Evolutionary conservation across 2,329 filamentous ascomycete species (phyloP), one percentile per base, ranked within the genome.

Genomic region (Aschersonia sp.): DNA sequence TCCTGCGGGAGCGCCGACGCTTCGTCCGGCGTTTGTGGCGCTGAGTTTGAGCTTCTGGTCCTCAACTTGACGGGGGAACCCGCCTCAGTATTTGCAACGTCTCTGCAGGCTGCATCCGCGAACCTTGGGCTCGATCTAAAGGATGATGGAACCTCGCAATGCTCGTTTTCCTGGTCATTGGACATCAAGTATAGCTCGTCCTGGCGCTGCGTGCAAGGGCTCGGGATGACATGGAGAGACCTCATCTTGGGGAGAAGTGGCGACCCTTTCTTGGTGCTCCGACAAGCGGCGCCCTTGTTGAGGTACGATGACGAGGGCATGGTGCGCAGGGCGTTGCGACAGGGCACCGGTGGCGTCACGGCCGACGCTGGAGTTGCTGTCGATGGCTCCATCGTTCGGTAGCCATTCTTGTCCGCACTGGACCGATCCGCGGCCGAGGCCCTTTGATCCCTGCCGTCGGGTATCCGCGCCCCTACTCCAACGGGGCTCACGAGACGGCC

Each of bases 61-160:
- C 40, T 41, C 41, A 31, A 43, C 29, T 29, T 29, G 10, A n/a
- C 22, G 22, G 9, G 30, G 42, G 29, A 8, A 11, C 9, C 9
- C 10, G 10, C 7, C 14, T 9, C 5, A 12, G 14, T 41, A 7
- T n/a, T n/a, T 9, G 7, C 10, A 43, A 9, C 30, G 14, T 43
- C 42, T 5, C 30, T 8, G 31, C 29, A 9, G 30, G 22, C 42
- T 2, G 55, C 52, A 8, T 48, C 42, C 5, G 51, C 54, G 30
- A 58, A 50, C 2, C 58, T n/a, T 22, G 61, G 59, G 12, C 59
- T 64, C 4, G 62, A 62, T 41, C 54, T 60, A 4, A 54, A 54
- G 5, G 58, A 55, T 4, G 59, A 58, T 1, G 47, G 37, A 10
- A 48, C 49, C 32, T 52, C 57, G 1, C 45, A 51, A 8, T 48